Evolutionary conservation across 2,329 filamentous ascomycete genomes (phyloP).

Genomic region (Penicillium rolfsii): DNA sequence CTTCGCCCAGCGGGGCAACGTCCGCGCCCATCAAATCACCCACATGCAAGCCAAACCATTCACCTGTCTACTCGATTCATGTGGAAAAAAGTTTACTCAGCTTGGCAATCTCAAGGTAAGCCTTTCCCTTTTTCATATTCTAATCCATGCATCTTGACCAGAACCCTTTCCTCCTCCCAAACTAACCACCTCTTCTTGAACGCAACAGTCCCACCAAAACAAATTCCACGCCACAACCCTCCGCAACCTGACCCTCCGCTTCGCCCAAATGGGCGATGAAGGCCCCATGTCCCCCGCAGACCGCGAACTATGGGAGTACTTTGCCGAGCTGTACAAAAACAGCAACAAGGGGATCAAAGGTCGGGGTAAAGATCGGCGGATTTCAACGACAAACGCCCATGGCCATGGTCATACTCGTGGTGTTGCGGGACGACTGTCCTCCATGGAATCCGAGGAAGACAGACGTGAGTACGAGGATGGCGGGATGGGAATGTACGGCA

Average conservation of each 20-base stretch:
- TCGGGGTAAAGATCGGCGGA: conserved; percentile 75
- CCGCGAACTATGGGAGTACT: conserved; percentile 80
- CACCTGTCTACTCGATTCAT: conserved; percentile 78
- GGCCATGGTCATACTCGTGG: conserved; percentile 4
- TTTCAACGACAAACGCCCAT: conserved; percentile 34
- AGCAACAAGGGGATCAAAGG: conserved; percentile 99
- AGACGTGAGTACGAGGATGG: conserved; percentile 34
- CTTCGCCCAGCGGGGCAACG: conserved; percentile 85
- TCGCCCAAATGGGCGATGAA: conserved; percentile 65
- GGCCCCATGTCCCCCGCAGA: conserved; percentile 69
- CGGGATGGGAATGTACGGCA: conserved; percentile 33
- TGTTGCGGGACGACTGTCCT: conserved; percentile 16
- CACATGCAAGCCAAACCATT: conserved; percentile 79
- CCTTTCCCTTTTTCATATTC: background rate
- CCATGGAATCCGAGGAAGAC: conserved; percentile 31
- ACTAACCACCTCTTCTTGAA: background rate
- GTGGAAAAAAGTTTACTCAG: conserved; percentile 85
- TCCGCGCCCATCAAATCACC: conserved; percentile 79
- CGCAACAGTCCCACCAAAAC: conserved; percentile 78
- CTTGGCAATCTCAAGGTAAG: conserved; percentile 86
- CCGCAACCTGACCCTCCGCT: conserved; percentile 69
- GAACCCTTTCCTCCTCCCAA: background rate
- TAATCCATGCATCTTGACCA: no score
- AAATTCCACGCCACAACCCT: conserved; percentile 84
- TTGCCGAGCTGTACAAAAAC: conserved; percentile 89